phyloP scores from a whole-genome alignment of 2,329 filamentous ascomycete genomes.

The Dendrostoma leiphaemia region DNA sequence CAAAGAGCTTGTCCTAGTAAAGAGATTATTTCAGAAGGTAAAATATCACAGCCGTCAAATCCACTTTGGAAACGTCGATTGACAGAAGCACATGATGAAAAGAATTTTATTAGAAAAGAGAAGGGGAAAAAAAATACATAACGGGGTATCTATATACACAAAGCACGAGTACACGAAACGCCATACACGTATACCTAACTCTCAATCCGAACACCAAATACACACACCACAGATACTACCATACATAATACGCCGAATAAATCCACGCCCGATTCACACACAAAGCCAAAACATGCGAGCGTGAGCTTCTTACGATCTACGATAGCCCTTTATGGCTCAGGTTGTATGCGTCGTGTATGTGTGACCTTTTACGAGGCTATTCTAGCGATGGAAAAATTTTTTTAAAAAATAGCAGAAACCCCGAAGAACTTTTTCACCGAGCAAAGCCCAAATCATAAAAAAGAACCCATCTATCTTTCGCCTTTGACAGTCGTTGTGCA shows the following conservation, averaged over 20 bases:
- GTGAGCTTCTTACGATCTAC: conserved; percentile 18
- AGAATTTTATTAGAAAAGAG: too few species aligned
- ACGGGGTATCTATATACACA: neutral
- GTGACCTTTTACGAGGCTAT: conserved; percentile 22
- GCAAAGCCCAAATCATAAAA: neutral
- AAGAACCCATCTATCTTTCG: neutral
- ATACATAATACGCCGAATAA: conserved; percentile 8
- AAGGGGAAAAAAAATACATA: too few species aligned
- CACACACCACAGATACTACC: conserved; percentile 2
- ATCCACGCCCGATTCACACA: conserved; percentile 30
- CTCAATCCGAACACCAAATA: conserved; percentile 18
- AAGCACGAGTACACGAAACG: conserved; percentile 5
- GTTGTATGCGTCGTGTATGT: conserved; percentile 16
- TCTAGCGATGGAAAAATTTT: conserved; percentile 2
- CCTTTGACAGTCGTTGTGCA: conserved; percentile 10
- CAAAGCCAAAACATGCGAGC: conserved; percentile 16
- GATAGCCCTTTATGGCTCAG: conserved; percentile 5
- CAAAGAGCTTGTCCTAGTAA: too few species aligned
- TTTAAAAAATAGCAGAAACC: neutral
- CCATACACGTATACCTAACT: conserved; percentile 17
- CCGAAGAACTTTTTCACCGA: conserved; percentile 5
- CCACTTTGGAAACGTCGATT: too few species aligned
- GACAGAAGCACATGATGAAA: too few species aligned
- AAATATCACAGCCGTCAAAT: too few species aligned
- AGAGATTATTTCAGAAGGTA: too few species aligned